Evolutionary conservation across 441 rosid genomes (phyloP).

Genomic region (Euphorbia celastroides): DNA sequence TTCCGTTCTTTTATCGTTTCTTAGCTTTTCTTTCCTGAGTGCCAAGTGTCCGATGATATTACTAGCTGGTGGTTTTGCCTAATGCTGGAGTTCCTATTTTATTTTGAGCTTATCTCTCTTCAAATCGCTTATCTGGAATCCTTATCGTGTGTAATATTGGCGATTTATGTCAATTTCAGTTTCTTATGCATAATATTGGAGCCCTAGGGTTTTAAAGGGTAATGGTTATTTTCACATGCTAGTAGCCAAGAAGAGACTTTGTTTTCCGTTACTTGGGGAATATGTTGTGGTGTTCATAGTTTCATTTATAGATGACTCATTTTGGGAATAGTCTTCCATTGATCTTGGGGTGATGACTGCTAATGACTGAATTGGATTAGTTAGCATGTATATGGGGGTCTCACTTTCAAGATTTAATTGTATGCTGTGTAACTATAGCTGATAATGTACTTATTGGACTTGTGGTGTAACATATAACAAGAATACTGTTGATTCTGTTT

Average conservation of each 20-base stretch:
- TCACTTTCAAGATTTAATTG: background rate
- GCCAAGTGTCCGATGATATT: conserved; percentile 36
- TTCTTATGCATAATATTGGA: background rate
- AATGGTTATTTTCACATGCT: background rate
- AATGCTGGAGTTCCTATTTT: background rate
- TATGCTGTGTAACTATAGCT: background rate
- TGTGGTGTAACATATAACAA: background rate
- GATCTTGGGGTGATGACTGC: background rate
- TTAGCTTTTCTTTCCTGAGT: conserved; percentile 1
- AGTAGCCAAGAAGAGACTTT: background rate
- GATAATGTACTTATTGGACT: background rate
- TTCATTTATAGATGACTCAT: background rate
- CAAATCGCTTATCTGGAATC: background rate
- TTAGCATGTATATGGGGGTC: background rate
- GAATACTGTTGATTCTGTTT: no score
- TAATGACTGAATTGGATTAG: background rate
- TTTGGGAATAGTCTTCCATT: background rate
- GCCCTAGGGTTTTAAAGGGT: background rate
- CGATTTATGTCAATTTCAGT: background rate
- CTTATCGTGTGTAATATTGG: background rate
- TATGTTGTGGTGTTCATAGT: background rate
- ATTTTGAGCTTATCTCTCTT: background rate
- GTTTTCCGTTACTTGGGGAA: background rate
- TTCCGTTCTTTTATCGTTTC: background rate
- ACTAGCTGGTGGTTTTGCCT: conserved; percentile 6